A percentile compares a stretch with the other conserved stretches of the same genome.
These are phyloP conservation scores for Trichomonascaceae sp. DNA, from an alignment of 1,139 yeast genomes.

Conservation along the genomic window DNA sequence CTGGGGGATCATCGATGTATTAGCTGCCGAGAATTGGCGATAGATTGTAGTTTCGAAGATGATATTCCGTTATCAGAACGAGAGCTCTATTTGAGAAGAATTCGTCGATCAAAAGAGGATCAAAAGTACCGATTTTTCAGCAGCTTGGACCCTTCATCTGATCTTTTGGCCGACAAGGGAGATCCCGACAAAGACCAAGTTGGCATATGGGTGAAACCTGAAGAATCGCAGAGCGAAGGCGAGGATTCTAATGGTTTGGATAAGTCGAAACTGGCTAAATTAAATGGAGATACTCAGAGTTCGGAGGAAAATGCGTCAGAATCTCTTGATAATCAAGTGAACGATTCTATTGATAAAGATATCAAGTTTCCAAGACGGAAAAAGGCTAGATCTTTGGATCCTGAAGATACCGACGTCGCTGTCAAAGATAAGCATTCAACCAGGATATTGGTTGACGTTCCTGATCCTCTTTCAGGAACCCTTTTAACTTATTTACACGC, in stretches of 20 bases:
- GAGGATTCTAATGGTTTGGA: background rate
- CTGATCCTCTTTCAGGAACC: constrained; percentile 14
- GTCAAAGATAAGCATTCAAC: background rate
- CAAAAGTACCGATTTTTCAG: constrained; percentile 14
- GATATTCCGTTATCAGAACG: constrained; percentile 2
- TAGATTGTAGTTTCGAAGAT: constrained; percentile 14
- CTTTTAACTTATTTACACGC: constrained; percentile 18
- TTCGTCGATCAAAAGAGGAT: constrained; percentile 4
- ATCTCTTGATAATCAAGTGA: background rate
- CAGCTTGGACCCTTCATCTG: constrained; percentile 19
- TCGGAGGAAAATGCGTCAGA: background rate
- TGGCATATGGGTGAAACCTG: constrained; percentile 18
- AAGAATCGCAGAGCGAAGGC: background rate
- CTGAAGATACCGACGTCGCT: background rate
- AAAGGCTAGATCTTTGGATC: background rate
- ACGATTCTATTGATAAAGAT: background rate
- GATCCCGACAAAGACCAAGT: constrained; percentile 18
- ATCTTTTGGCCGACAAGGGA: constrained; percentile 14
- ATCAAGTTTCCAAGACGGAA: background rate
- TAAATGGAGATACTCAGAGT: background rate
- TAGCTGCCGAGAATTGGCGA: constrained; percentile 14
- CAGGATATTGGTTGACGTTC: constrained; percentile 12
- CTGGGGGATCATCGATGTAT: constrained; percentile 14
- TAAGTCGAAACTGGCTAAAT: background rate
- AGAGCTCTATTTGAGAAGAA: background rate